These are phyloP conservation scores for Cymbidium sinense DNA, from an alignment of 106 monocot genomes.

Conservation along the genomic window DNA sequence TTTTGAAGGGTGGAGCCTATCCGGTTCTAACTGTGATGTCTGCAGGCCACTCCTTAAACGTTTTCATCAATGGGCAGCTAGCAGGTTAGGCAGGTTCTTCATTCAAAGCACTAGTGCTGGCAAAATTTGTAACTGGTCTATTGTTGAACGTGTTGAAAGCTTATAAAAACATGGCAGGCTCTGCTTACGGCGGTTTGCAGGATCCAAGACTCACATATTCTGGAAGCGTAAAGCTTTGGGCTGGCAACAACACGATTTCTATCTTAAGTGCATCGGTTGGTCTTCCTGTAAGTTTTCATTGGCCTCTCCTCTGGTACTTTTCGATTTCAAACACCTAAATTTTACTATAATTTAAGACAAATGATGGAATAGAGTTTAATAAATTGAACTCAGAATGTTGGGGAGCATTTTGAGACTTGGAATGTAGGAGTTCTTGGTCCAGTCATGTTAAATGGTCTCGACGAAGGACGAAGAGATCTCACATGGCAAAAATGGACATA, in stretches of 20 bases:
- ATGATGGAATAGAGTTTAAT: not conserved
- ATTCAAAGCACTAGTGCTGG: not conserved
- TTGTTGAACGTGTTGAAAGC: not conserved
- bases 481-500: slow-evolving; percentile 94
- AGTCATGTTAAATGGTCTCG: slow-evolving; percentile 70
- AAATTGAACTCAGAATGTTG: slow-evolving; percentile 51
- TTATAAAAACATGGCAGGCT: slow-evolving; percentile 35
- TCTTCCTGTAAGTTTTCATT: slow-evolving; percentile 56
- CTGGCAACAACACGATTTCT: slow-evolving; percentile 88
- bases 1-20: slow-evolving; percentile 43
- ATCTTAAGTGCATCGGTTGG: slow-evolving; percentile 84
- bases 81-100: slow-evolving; percentile 24
- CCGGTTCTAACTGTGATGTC: slow-evolving; percentile 60
- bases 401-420: slow-evolving; percentile 93
- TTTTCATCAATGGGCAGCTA: slow-evolving; percentile 58
- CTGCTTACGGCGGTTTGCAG: slow-evolving; percentile 76
- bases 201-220: slow-evolving; percentile 76
- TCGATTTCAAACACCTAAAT: not conserved
- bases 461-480: slow-evolving; percentile 83
- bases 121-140: not conserved
- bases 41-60: slow-evolving; percentile 69
- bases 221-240: slow-evolving; percentile 64
- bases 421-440: slow-evolving; percentile 94
- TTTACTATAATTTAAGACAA: not conserved
- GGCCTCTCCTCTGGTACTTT: not conserved